Evolutionary conservation across 805 yeast genomes (phyloP).

Genomic region (Torulaspora microellipsoides): DNA sequence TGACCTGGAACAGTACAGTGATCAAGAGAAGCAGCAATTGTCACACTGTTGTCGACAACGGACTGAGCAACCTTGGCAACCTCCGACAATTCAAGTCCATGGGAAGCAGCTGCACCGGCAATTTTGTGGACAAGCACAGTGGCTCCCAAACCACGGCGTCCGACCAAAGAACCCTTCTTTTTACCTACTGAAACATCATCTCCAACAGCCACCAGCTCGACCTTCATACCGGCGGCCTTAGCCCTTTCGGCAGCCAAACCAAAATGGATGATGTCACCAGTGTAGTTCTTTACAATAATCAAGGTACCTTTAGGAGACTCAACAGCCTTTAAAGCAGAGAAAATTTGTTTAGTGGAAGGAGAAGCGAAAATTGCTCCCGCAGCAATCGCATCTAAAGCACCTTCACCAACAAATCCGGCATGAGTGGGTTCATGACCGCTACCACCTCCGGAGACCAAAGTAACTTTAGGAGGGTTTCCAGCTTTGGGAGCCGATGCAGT

Average conservation of each 20-base stretch:
- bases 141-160: slow-evolving; percentile 86
- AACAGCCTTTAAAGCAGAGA: slow-evolving; percentile 46
- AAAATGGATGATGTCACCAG: slow-evolving; percentile 85
- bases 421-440: slow-evolving; percentile 90
- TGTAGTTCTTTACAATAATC: slow-evolving; percentile 77
- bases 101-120: slow-evolving; percentile 59
- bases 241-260: slow-evolving; percentile 84
- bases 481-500: slow-evolving; percentile 17
- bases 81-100: slow-evolving; percentile 40
- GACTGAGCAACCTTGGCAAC: slow-evolving; percentile 53
- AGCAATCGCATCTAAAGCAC: slow-evolving; percentile 73
- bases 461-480: slow-evolving; percentile 47
- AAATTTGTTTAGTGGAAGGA: slow-evolving; percentile 79
- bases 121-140: slow-evolving; percentile 76
- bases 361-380: slow-evolving; percentile 81
- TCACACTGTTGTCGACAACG: slow-evolving; percentile 59
- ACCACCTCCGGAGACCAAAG: slow-evolving; percentile 79
- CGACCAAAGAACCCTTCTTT: slow-evolving; percentile 77
- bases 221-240: slow-evolving; percentile 61
- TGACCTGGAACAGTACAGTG: slow-evolving; percentile 83
- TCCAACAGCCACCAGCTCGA: slow-evolving; percentile 69
- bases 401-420: slow-evolving; percentile 78
- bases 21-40: slow-evolving; percentile 80
- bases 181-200: slow-evolving; percentile 89
- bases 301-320: slow-evolving; percentile 54